Conservation (phyloP, 345 rosid species). For the Arabidopsis suecica region DNA sequence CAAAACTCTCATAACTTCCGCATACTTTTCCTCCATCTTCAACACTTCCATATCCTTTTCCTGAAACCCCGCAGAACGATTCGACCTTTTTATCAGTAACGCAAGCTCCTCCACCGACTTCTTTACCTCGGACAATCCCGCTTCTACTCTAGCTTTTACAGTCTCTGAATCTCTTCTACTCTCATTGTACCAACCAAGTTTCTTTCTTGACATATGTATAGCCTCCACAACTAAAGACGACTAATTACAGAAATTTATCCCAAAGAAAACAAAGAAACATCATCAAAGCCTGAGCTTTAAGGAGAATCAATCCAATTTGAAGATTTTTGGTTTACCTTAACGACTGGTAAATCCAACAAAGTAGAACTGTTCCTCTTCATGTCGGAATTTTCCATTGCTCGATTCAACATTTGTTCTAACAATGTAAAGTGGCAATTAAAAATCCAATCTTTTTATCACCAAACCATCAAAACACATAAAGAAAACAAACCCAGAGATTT, state of each 20-base stretch:
- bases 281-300: background rate
- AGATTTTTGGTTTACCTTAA: slow-evolving; percentile 51
- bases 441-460: background rate
- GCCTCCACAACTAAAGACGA: slow-evolving; percentile 56
- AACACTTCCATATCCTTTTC: slow-evolving; percentile 39
- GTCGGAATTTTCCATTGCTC: slow-evolving; percentile 48
- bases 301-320: background rate
- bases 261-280: background rate
- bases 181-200: slow-evolving; percentile 51
- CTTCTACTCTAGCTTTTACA: slow-evolving; percentile 51
- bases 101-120: slow-evolving; percentile 53
- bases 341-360: slow-evolving; percentile 11
- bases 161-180: slow-evolving; percentile 53
- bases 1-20: slow-evolving; percentile 60
- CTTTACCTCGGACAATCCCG: slow-evolving; percentile 51
- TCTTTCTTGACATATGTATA: slow-evolving; percentile 53
- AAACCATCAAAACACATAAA: background rate
- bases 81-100: slow-evolving; percentile 52
- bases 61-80: slow-evolving; percentile 34
- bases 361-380: slow-evolving; percentile 16
- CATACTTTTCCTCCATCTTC: slow-evolving; percentile 41
- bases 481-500: background rate
- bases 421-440: too few species aligned
- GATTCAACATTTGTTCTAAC: background rate
- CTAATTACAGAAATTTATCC: slow-evolving; percentile 35